Evolutionary conservation across 2,329 filamentous ascomycete species (phyloP), one percentile per base, ranked within the genome.

Genomic region (Aspergillus terreus): DNA sequence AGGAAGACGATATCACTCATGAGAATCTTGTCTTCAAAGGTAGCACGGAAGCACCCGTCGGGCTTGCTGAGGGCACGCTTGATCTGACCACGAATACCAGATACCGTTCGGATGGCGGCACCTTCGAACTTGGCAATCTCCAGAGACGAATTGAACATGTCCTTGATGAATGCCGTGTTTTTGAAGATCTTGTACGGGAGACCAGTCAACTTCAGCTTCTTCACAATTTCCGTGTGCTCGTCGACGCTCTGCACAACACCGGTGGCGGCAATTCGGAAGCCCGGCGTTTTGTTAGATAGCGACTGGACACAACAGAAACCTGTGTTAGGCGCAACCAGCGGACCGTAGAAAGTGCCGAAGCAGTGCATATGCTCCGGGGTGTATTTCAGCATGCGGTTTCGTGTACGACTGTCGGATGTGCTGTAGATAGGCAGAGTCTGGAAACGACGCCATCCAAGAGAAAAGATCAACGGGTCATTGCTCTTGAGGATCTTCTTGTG

Each of bases 301-400:
- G 87, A 90, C 71, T 97, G 90, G 58, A 97, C 90, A 71, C 88
- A 94, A 60, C 89, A 92, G 73, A 99, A 97, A 53, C 92, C 91
- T 2, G 92, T 96, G 71, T 96, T 96, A 11, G 95, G 94, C 0
- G 94, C 91, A 54, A 96, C 90, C 6, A 99, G 83, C 0, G 95
- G 94, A 0, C 92, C 94, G 66, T 95, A 97, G 72, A 97, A 91
- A 46, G 92, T 96, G 38, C 84, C 94, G 69, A 95, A 95, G 76
- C 95, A 99, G 75, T 97, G 94, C 91, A 96, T 97, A 68, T 99
- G 94, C 77, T 99, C 95, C 0, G 94, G 95, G 0, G 92, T 96
- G 73, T 99, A 99, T 73, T 99, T 99, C 56, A 99, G 82, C 92
- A 99, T 96, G 51, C 94, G 86, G 73, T 97, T 96, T 57, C 94